Percentiles rank a stretch among this genome's conserved stretches.
Conservation (phyloP, 495 filamentous ascomycete genomes). For the Apodospora peruviana region DNA sequence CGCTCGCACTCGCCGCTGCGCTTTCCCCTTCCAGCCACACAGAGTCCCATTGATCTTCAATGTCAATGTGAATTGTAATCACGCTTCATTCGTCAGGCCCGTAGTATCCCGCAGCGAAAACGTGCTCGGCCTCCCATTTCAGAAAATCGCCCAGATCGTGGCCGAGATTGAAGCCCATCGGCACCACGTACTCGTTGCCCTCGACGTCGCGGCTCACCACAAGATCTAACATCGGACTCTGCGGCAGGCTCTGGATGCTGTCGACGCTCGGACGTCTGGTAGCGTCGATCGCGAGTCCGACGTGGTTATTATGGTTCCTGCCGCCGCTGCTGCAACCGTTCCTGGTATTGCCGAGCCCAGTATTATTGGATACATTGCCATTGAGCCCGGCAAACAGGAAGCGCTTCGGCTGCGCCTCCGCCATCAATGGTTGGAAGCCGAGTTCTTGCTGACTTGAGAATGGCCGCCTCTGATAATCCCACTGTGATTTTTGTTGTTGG, state of each 20-base stretch:
- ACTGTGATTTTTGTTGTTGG: no score
- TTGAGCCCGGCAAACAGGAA: background rate
- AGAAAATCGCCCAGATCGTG: conserved; percentile 49
- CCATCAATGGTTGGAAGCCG: background rate
- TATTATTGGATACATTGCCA: background rate
- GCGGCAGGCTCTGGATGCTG: conserved; percentile 39
- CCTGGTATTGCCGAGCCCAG: background rate
- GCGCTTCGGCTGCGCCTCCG: background rate
- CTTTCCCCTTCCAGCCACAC: no score
- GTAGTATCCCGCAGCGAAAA: conserved; percentile 21
- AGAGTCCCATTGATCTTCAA: no score
- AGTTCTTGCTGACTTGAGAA: background rate
- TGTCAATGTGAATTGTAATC: no score
- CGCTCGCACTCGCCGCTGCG: no score
- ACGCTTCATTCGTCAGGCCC: no score
- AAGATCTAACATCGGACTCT: conserved; percentile 47
- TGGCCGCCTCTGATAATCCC: no score
- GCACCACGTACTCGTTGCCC: conserved; percentile 39
- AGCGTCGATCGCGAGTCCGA: conserved; percentile 16
- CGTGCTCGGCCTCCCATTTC: conserved; percentile 42
- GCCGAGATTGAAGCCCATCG: conserved; percentile 51
- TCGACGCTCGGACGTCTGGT: conserved; percentile 12
- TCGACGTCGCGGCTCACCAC: conserved; percentile 31
- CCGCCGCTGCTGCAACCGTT: background rate
- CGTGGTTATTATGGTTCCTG: no score